These are phyloP conservation scores for Alnus rubra DNA, from an alignment of 306 rosid genomes.

Conservation along the genomic window DNA sequence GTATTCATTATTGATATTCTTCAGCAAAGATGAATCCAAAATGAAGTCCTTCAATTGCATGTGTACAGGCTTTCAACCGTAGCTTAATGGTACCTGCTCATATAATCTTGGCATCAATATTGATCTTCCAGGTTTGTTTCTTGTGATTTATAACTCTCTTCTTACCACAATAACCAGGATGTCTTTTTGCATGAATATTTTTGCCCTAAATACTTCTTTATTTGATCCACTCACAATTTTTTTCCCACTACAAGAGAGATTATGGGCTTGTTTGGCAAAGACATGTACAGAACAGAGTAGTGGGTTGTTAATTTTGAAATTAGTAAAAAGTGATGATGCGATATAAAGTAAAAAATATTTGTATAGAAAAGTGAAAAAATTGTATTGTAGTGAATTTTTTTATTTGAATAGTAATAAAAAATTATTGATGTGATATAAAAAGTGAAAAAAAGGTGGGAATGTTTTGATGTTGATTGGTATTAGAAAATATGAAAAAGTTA, in stretches of 20 bases:
- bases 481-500: no score
- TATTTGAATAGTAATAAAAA: no score
- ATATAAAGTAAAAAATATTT: no score
- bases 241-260: neutral
- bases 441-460: no score
- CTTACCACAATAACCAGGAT: neutral
- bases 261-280: no score
- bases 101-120: conserved; percentile 56
- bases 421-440: no score
- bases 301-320: no score
- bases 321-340: no score
- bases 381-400: no score
- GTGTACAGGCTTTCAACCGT: conserved; percentile 80
- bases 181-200: neutral
- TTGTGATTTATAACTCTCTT: neutral
- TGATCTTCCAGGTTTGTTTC: conserved; percentile 76
- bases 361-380: no score
- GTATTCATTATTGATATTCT: neutral
- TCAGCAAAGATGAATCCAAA: conserved; percentile 10
- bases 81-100: conserved; percentile 78
- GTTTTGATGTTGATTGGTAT: no score
- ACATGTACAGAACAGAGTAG: no score
- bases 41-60: conserved; percentile 20
- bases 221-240: neutral
- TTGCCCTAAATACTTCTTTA: neutral